phyloP scores from a whole-genome alignment of 2,329 filamentous ascomycete species.

The Dactylellina leptospora region DNA sequence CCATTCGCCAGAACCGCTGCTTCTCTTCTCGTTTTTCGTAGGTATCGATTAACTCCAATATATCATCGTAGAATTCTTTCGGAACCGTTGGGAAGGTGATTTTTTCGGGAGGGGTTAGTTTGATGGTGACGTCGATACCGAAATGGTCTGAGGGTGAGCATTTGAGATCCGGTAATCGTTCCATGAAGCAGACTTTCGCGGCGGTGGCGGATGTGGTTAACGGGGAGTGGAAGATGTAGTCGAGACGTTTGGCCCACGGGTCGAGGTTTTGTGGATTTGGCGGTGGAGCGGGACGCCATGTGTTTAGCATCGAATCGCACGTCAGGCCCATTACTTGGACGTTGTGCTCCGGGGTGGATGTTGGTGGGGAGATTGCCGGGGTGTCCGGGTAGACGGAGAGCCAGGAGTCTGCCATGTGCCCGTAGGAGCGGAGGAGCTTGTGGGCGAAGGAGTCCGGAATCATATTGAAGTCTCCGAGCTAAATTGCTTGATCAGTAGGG shows the following conservation, averaged over 20 bases:
- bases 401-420: slow-evolving; percentile 84
- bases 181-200: slow-evolving; percentile 79
- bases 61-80: slow-evolving; percentile 60
- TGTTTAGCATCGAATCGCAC: slow-evolving; percentile 85
- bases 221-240: slow-evolving; percentile 79
- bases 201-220: slow-evolving; percentile 65
- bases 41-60: slow-evolving; percentile 73
- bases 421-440: slow-evolving; percentile 79
- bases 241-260: slow-evolving; percentile 81
- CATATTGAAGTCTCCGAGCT: slow-evolving; percentile 94
- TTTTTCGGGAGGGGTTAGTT: slow-evolving; percentile 60
- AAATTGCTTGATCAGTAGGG: not conserved
- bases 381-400: slow-evolving; percentile 82
- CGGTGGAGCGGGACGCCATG: slow-evolving; percentile 85
- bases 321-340: slow-evolving; percentile 76
- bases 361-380: slow-evolving; percentile 76
- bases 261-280: slow-evolving; percentile 74
- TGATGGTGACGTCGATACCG: slow-evolving; percentile 81
- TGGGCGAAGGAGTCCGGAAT: slow-evolving; percentile 85
- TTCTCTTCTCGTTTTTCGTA: slow-evolving; percentile 76
- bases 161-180: slow-evolving; percentile 72
- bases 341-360: slow-evolving; percentile 81
- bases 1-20: slow-evolving; percentile 75
- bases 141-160: slow-evolving; percentile 97
- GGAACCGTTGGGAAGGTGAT: slow-evolving; percentile 49